Percentiles rank a stretch among this genome's conserved stretches.
phyloP scores from a whole-genome alignment of 2,329 filamentous ascomycete genomes.

The Aspergillus sergii region DNA sequence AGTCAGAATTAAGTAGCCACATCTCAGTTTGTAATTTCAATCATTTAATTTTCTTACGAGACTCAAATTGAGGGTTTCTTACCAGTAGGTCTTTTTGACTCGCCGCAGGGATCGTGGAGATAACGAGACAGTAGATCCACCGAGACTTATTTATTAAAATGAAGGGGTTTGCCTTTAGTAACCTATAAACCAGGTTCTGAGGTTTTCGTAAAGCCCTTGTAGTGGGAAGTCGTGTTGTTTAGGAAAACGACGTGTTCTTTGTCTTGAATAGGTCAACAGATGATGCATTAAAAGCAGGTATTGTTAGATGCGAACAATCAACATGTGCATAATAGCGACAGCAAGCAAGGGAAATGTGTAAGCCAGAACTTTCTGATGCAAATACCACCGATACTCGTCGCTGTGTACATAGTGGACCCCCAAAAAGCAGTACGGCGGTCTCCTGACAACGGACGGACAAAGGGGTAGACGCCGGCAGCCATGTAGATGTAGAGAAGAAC shows the following conservation, averaged over 20 bases:
- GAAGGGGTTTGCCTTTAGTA: not conserved
- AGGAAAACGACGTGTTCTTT: conserved; percentile 1
- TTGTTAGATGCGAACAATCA: not conserved
- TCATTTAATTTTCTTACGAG: conserved; percentile 5
- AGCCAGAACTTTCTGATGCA: not conserved
- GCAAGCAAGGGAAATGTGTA: not conserved
- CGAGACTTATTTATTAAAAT: not conserved
- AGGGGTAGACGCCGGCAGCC: not conserved
- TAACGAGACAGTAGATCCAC: conserved; percentile 3
- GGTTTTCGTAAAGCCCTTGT: not conserved
- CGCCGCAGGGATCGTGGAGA: conserved; percentile 6
- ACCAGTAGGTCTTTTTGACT: conserved; percentile 9
- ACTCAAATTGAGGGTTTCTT: conserved; percentile 4
- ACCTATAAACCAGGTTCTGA: not conserved
- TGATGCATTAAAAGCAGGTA: not conserved
- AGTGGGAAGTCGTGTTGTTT: not conserved
- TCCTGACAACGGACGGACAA: not conserved
- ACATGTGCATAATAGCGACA: not conserved
- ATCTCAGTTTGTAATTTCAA: conserved; percentile 1
- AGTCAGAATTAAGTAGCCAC: conserved; percentile 4
- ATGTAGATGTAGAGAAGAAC: not conserved
- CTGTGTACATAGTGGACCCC: not conserved
- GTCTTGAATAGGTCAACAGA: not conserved
- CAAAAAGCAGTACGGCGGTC: not conserved
- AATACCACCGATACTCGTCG: not conserved